phyloP scores from a whole-genome alignment of 495 filamentous ascomycete species.

The Trichocladium uniseriatum region DNA sequence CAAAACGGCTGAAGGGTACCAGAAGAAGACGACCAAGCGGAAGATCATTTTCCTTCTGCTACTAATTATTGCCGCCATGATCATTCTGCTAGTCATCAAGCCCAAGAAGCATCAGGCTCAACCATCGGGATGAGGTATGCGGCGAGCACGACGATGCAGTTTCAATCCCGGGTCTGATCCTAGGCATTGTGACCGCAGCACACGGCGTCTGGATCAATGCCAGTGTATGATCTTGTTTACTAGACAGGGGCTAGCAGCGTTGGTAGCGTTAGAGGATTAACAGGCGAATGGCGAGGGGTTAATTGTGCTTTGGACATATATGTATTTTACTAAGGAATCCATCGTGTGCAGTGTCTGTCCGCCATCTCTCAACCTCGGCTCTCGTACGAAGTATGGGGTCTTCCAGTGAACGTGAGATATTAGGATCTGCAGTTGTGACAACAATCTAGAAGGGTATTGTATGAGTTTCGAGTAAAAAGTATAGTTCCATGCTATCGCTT shows the following conservation, averaged over 20 bases:
- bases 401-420: no score
- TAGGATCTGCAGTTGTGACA: no score
- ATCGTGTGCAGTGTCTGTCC: no score
- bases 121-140: no score
- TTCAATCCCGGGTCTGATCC: neutral
- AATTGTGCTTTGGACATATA: neutral
- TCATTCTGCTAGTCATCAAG: conserved; percentile 81
- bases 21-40: conserved; percentile 77
- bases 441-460: no score
- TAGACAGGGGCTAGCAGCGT: neutral
- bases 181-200: neutral
- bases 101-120: conserved; percentile 47
- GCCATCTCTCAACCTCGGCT: no score
- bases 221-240: neutral
- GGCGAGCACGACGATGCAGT: neutral
- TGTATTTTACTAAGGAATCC: neutral
- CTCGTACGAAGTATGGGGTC: no score
- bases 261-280: neutral
- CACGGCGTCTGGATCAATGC: neutral
- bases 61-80: conserved; percentile 70
- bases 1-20: conserved; percentile 74
- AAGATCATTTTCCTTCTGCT: conserved; percentile 84
- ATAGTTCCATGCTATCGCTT: no score
- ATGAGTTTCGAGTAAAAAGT: no score
- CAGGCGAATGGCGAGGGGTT: neutral